Percentiles rank a stretch among this genome's conserved stretches.
Evolutionary conservation across 257 asterid species (phyloP).

Genomic region (Ligustrum vulgare): DNA sequence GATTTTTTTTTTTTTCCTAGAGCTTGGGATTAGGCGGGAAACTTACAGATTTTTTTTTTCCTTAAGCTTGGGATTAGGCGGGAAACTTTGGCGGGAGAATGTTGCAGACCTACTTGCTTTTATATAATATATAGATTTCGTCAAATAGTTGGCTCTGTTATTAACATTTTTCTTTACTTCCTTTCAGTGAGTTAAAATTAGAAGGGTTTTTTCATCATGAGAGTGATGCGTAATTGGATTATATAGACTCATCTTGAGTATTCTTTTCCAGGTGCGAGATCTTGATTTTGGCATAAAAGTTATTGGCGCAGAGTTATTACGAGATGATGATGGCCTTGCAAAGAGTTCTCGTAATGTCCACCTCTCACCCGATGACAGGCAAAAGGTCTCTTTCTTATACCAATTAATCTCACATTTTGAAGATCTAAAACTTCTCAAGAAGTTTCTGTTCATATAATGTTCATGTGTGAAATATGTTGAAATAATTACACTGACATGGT

Average conservation of each 20-base stretch:
- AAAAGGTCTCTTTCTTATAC: slow-evolving; percentile 48
- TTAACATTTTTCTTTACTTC: neutral
- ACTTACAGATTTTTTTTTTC: too few relatives aligned
- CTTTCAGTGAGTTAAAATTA: neutral
- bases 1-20: too few relatives aligned
- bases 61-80: too few relatives aligned
- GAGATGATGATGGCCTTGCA: slow-evolving; percentile 91
- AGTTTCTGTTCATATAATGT: neutral
- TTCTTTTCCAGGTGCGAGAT: slow-evolving; percentile 73
- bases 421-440: neutral
- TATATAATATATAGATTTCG: too few relatives aligned
- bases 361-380: slow-evolving; percentile 67
- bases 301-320: slow-evolving; percentile 69
- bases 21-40: too few relatives aligned
- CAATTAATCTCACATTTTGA: neutral
- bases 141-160: neutral
- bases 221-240: neutral
- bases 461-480: neutral
- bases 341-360: slow-evolving; percentile 91
- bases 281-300: slow-evolving; percentile 78
- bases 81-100: too few relatives aligned
- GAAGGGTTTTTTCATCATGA: neutral
- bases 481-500: neutral
- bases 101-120: too few relatives aligned
- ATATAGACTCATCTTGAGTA: neutral